Evolutionary conservation across 2,329 filamentous ascomycete species (phyloP), one percentile per base, ranked within the genome.

Genomic region (Parascedosporium putredinis): DNA sequence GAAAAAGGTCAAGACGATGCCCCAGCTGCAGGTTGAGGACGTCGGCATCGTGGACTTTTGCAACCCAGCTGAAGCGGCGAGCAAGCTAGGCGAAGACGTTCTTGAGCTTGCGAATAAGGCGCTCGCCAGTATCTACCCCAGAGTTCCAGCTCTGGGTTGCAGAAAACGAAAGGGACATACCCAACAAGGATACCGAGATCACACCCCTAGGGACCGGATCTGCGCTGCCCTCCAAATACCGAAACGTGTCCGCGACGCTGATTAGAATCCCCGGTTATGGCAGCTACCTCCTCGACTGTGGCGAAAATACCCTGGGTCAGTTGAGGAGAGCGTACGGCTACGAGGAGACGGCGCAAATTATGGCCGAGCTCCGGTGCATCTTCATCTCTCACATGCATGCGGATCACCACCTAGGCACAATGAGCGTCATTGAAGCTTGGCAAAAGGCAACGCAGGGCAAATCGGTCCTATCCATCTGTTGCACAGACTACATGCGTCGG

Each of bases 311-410:
- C 0, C 69, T 97, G 7, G 91, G 91, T 9, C 90, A 96, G 63
- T 70, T 98, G 34, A 80, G 79, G 51, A 84, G 93, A 47, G 73
- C 86, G 0, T 91, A 86, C 58, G 74, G 76, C 5, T 69, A 73
- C 0, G 73, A 80, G 4, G 76, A 87, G 55, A 70, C 91, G 3
- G 71, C 71, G 24, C 73, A 82, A n/a, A 74, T 95, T 10, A 70
- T 98, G n/a, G 75, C 72, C 52, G 82, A 94, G 54, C 72, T 98
- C 40, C 84, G 83, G 49, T 79, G 81, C 56, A 83, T 98, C 54
- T 95, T 88, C 81, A 93, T 98, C 66, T 95, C 88, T 64, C 93
- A 98, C 67, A 72, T 95, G 54, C 93, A 98, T 65, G 93, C 93
- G 4, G 93, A 98, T 67, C 93, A 98, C 66, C 93, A 97, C 61